phyloP scores from a whole-genome alignment of 331 rosid species.

The Quercus lobata region DNA sequence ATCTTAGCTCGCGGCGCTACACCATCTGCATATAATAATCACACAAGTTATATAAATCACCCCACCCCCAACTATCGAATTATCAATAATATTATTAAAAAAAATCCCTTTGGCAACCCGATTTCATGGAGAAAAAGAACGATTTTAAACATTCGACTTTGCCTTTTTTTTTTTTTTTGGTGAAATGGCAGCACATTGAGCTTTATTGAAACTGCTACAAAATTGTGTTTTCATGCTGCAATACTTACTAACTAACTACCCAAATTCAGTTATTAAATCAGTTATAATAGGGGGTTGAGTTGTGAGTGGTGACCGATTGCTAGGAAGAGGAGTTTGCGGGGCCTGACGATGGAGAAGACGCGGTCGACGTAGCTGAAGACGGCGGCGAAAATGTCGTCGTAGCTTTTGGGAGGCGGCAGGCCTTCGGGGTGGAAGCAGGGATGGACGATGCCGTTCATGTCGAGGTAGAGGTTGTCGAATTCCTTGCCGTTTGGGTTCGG shows the following conservation, averaged over 20 bases:
- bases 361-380: slow-evolving; percentile 15
- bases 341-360: slow-evolving; percentile 15
- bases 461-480: slow-evolving; percentile 32
- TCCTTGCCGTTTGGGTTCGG: slow-evolving; percentile 1
- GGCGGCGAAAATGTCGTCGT: slow-evolving; percentile 12
- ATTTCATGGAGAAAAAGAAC: no score
- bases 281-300: neutral
- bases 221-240: no score
- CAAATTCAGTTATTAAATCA: no score
- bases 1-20: slow-evolving; percentile 33
- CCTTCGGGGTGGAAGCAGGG: slow-evolving; percentile 30
- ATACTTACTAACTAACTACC: no score
- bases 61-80: no score
- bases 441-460: slow-evolving; percentile 27
- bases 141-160: no score
- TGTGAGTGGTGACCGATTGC: slow-evolving; percentile 15
- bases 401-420: slow-evolving; percentile 18
- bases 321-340: slow-evolving; percentile 19
- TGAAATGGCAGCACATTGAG: no score
- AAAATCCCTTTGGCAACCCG: no score
- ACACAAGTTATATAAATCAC: no score
- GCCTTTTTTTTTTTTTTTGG: no score
- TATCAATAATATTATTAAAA: no score
- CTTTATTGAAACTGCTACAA: no score
- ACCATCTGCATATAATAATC: slow-evolving; percentile 9